Evolutionary conservation across 2,329 filamentous ascomycete species (phyloP).

Genomic region (Penicillium sp.): DNA sequence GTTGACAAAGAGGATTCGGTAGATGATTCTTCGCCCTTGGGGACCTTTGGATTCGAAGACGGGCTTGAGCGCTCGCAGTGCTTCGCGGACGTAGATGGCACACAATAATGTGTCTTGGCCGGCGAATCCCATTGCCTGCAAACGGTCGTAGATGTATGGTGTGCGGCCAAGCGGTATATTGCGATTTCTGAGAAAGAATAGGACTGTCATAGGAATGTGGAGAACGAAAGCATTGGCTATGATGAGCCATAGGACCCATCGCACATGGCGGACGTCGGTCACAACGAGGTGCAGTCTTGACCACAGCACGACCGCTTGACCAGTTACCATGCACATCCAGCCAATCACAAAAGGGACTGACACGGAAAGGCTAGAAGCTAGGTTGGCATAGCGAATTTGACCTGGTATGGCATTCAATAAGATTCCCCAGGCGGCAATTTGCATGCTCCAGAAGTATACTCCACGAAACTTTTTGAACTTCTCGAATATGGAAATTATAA

Average conservation of each 20-base stretch:
- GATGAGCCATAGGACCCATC: slow-evolving; percentile 44
- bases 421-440: slow-evolving; percentile 39
- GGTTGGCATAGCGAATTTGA: slow-evolving; percentile 5
- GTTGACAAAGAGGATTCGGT: slow-evolving; percentile 48
- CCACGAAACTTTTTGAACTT: slow-evolving; percentile 44
- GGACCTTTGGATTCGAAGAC: slow-evolving; percentile 44
- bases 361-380: neutral
- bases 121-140: slow-evolving; percentile 53
- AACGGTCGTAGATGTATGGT: slow-evolving; percentile 45
- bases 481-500: slow-evolving; percentile 44
- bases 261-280: slow-evolving; percentile 32
- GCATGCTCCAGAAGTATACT: slow-evolving; percentile 50
- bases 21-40: slow-evolving; percentile 41
- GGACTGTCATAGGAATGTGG: neutral
- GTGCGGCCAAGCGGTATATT: neutral
- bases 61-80: slow-evolving; percentile 37
- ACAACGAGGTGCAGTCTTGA: slow-evolving; percentile 48
- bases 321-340: slow-evolving; percentile 40
- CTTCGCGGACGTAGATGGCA: slow-evolving; percentile 52
- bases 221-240: slow-evolving; percentile 29
- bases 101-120: slow-evolving; percentile 54
- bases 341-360: slow-evolving; percentile 24
- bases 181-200: slow-evolving; percentile 21
- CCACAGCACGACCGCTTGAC: slow-evolving; percentile 47
- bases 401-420: slow-evolving; percentile 36